Evolutionary conservation across 371 early-diverging fungal species (phyloP).

Genomic region (Chytridium lagenaria): DNA sequence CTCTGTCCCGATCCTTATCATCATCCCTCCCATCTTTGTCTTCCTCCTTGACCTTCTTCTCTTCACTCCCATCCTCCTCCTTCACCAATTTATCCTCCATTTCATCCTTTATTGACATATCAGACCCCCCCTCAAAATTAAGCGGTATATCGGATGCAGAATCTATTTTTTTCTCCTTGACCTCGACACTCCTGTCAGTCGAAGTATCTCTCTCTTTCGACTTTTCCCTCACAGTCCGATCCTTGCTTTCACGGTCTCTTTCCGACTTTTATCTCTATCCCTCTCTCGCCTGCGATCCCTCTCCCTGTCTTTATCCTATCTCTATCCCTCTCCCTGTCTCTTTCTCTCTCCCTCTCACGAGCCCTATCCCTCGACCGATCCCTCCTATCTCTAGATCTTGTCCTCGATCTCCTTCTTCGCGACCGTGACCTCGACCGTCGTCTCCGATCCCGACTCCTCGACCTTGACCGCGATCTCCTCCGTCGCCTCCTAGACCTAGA

Average conservation of each 20-base stretch:
- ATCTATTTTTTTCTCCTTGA: no score
- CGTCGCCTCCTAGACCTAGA: slow-evolving; percentile 25
- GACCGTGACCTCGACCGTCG: slow-evolving; percentile 43
- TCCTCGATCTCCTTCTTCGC: slow-evolving; percentile 32
- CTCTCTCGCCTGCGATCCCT: not conserved
- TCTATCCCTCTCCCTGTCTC: slow-evolving; percentile 34
- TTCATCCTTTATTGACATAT: not conserved
- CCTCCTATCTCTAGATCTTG: slow-evolving; percentile 41
- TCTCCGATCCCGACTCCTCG: slow-evolving; percentile 21
- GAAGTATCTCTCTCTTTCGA: no score
- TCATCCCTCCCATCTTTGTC: not conserved
- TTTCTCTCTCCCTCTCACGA: slow-evolving; percentile 25
- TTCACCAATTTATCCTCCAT: not conserved
- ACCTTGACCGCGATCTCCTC: slow-evolving; percentile 36
- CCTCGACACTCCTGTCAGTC: no score
- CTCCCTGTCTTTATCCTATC: no score
- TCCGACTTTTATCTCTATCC: not conserved
- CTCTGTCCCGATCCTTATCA: not conserved
- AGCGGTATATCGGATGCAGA: no score
- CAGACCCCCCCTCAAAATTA: not conserved
- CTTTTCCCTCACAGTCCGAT: no score
- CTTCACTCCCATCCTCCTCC: not conserved
- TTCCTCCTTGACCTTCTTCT: not conserved
- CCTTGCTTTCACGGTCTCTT: no score
- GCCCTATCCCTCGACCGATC: not conserved